These are phyloP conservation scores for Craterostigma plantagineum DNA, from an alignment of 257 asterid species.

Conservation along the genomic window DNA sequence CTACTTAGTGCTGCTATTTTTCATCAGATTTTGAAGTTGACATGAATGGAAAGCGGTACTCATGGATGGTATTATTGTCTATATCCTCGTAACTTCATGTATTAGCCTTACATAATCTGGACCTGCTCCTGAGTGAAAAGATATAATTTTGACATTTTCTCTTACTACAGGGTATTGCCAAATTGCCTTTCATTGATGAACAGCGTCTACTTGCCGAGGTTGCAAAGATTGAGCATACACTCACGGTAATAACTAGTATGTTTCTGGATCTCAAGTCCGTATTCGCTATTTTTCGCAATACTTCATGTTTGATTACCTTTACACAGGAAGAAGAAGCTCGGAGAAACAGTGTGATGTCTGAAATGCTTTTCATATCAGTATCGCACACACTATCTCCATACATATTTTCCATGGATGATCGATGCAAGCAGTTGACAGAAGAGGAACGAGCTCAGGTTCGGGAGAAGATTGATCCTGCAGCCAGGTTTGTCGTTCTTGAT, in stretches of 20 bases:
- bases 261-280: background rate
- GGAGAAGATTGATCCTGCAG: slow-evolving; percentile 66
- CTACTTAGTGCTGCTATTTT: slow-evolving; percentile 8
- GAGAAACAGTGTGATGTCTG: slow-evolving; percentile 73
- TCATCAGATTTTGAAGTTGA: slow-evolving; percentile 81
- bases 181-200: slow-evolving; percentile 92
- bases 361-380: slow-evolving; percentile 75
- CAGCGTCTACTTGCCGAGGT: slow-evolving; percentile 81
- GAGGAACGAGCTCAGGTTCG: slow-evolving; percentile 33
- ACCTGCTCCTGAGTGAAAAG: too few species aligned
- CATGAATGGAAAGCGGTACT: slow-evolving; percentile 87
- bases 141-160: background rate
- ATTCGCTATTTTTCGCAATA: background rate
- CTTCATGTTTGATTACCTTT: slow-evolving; percentile 4
- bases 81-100: background rate
- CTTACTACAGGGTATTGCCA: slow-evolving; percentile 62
- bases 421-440: slow-evolving; percentile 56
- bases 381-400: slow-evolving; percentile 86
- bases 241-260: slow-evolving; percentile 34
- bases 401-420: slow-evolving; percentile 77
- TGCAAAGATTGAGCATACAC: slow-evolving; percentile 71
- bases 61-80: slow-evolving; percentile 59
- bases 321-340: slow-evolving; percentile 81
- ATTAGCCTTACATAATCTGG: too few species aligned
- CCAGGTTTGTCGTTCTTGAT: slow-evolving; percentile 47